A percentile compares a stretch with the other conserved stretches of the same genome.
Evolutionary conservation across 176 grass and related monocot genomes (phyloP).

Genomic region (Rhynchospora tenuis): DNA sequence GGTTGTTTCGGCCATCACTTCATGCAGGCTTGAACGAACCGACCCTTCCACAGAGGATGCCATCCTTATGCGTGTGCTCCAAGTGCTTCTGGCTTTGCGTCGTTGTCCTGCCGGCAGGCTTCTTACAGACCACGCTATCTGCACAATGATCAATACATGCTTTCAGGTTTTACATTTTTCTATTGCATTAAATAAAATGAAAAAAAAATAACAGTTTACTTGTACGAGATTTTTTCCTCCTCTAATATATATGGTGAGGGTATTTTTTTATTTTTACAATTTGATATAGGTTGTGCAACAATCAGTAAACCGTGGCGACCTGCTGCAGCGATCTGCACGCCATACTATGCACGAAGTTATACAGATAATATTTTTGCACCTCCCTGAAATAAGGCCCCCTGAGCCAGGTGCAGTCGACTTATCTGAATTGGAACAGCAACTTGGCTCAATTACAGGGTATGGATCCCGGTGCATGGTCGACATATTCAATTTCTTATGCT

Average conservation of each 20-base stretch:
- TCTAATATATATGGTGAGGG: neutral
- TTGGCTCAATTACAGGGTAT: slow-evolving; percentile 36
- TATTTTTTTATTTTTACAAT: neutral
- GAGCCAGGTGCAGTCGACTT: neutral
- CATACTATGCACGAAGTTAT: slow-evolving; percentile 86
- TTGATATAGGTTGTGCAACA: slow-evolving; percentile 61
- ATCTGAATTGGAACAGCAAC: slow-evolving; percentile 5
- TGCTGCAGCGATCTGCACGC: slow-evolving; percentile 66
- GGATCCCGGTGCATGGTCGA: slow-evolving; percentile 77
- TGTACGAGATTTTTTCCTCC: neutral
- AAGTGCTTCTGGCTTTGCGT: slow-evolving; percentile 57
- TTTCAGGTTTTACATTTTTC: slow-evolving; percentile 42
- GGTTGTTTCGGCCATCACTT: slow-evolving; percentile 49
- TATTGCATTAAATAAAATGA: neutral
- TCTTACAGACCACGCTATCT: slow-evolving; percentile 63
- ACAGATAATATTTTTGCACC: slow-evolving; percentile 55
- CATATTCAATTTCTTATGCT: slow-evolving; percentile 86
- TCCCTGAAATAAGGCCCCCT: slow-evolving; percentile 46
- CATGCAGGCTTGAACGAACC: slow-evolving; percentile 61
- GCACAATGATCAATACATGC: slow-evolving; percentile 76
- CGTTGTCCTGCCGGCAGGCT: slow-evolving; percentile 50
- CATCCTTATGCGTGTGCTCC: slow-evolving; percentile 73
- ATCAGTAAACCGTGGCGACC: slow-evolving; percentile 52
- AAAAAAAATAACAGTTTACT: neutral
- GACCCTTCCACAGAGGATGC: slow-evolving; percentile 67